These are phyloP conservation scores for Calamus simplicifolius DNA, from an alignment of 176 grass and related monocot genomes.

Conservation along the genomic window DNA sequence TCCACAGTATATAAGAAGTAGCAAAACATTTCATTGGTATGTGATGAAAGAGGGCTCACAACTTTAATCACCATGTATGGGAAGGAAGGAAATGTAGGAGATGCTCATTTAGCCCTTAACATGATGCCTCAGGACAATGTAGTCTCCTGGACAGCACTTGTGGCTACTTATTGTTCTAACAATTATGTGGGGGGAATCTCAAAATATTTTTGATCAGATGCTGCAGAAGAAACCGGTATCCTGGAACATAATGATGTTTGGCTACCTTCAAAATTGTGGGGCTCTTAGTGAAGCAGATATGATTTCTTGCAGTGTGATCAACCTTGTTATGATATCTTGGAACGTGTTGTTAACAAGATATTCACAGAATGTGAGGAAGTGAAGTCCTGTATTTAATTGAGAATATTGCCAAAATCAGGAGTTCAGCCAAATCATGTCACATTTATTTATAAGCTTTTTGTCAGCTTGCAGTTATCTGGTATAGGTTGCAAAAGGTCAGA, in stretches of 20 bases:
- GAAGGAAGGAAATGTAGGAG: slow-evolving; percentile 6
- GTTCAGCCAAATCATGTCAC: slow-evolving; percentile 12
- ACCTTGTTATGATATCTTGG: slow-evolving; percentile 9
- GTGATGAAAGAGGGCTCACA: slow-evolving; percentile 9
- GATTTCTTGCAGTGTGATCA: slow-evolving; percentile 1
- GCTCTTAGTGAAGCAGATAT: slow-evolving; percentile 12
- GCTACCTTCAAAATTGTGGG: slow-evolving; percentile 20
- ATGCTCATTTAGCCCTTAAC: slow-evolving; percentile 9
- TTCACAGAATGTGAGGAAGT: slow-evolving; percentile 21
- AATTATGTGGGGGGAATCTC: slow-evolving; percentile 5
- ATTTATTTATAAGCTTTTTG: slow-evolving; percentile 17
- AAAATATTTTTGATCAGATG: slow-evolving; percentile 13
- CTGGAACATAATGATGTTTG: slow-evolving; percentile 21
- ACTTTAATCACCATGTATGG: slow-evolving; percentile 17
- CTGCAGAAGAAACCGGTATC: slow-evolving; percentile 14
- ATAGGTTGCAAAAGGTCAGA: slow-evolving; percentile 1
- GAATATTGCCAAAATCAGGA: slow-evolving; percentile 18
- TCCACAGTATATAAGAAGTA: background rate
- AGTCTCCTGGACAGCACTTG: slow-evolving; percentile 13
- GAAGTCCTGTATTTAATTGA: slow-evolving; percentile 10
- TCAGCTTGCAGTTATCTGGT: slow-evolving; percentile 20
- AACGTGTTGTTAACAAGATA: slow-evolving; percentile 22
- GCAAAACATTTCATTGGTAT: slow-evolving; percentile 2
- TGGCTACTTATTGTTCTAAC: slow-evolving; percentile 16
- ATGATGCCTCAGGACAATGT: slow-evolving; percentile 7